Conservation (phyloP, 257 asterid species). For the Eucommia ulmoides region DNA sequence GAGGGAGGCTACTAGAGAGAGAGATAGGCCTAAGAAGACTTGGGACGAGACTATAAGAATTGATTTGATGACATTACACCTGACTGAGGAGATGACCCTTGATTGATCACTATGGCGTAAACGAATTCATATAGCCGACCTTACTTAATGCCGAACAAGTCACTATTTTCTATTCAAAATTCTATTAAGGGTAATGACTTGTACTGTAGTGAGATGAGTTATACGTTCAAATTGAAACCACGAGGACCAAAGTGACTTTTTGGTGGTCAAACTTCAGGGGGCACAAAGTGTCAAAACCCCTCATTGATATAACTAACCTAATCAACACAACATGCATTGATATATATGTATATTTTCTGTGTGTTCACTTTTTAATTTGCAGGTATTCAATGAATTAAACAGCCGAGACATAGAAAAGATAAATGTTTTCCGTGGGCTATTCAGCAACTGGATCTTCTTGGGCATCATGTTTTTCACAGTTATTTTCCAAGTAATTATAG, state of each 20-base stretch:
- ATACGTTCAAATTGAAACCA: neutral
- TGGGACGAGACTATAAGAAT: too few species aligned
- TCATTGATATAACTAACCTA: too few species aligned
- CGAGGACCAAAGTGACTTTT: neutral
- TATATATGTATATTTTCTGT: neutral
- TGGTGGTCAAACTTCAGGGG: neutral
- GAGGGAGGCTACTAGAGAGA: too few species aligned
- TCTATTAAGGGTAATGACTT: too few species aligned
- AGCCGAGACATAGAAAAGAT: conserved; percentile 94
- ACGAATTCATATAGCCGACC: too few species aligned
- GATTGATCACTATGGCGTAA: too few species aligned
- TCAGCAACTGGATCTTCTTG: conserved; percentile 55
- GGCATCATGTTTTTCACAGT: conserved; percentile 55
- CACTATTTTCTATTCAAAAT: too few species aligned
- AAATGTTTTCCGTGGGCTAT: conserved; percentile 60
- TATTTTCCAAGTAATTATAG: conserved; percentile 74
- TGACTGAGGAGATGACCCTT: too few species aligned
- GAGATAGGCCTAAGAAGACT: too few species aligned
- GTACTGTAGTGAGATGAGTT: neutral
- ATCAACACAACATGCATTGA: neutral
- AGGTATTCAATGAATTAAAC: conserved; percentile 98
- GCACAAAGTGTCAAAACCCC: neutral
- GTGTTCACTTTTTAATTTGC: conserved; percentile 7
- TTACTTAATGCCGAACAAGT: too few species aligned
- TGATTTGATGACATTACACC: too few species aligned